Evolutionary conservation across 2,329 filamentous ascomycete genomes (phyloP).

Genomic region (Graphilbum sp.): DNA sequence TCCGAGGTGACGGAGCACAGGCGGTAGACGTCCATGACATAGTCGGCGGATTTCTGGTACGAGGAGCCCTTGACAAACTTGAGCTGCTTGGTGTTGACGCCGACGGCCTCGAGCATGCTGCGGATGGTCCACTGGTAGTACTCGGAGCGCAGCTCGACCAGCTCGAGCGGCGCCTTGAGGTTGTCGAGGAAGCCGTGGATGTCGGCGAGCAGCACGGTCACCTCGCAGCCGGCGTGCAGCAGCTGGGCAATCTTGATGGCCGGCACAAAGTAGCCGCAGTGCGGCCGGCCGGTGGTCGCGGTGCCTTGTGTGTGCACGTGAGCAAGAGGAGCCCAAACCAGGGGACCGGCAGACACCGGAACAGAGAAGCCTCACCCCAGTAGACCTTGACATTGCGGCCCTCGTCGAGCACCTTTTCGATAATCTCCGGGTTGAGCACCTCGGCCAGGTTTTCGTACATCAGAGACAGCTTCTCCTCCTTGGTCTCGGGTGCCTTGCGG

Average conservation of each 20-base stretch:
- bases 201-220: slow-evolving; percentile 62
- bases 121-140: slow-evolving; percentile 74
- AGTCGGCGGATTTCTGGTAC: slow-evolving; percentile 59
- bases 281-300: slow-evolving; percentile 72
- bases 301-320: slow-evolving; percentile 33
- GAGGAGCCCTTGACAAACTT: slow-evolving; percentile 71
- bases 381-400: slow-evolving; percentile 64
- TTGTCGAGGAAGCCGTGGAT: slow-evolving; percentile 66
- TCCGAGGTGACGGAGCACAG: slow-evolving; percentile 54
- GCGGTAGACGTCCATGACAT: slow-evolving; percentile 80
- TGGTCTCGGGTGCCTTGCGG: slow-evolving; percentile 8
- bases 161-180: slow-evolving; percentile 73
- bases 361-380: slow-evolving; percentile 66
- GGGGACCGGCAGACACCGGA: too few species aligned
- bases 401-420: slow-evolving; percentile 54
- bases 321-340: too few species aligned
- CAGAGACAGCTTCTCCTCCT: slow-evolving; percentile 46
- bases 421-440: slow-evolving; percentile 69
- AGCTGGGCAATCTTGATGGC: slow-evolving; percentile 83
- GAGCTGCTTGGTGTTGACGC: slow-evolving; percentile 62
- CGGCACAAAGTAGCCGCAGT: slow-evolving; percentile 79
- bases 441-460: slow-evolving; percentile 72
- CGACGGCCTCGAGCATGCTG: slow-evolving; percentile 57
- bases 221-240: slow-evolving; percentile 66
- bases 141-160: slow-evolving; percentile 64